These are phyloP conservation scores for Teratosphaeria nubilosa DNA, from an alignment of 2,329 filamentous ascomycete genomes.

Conservation along the genomic window DNA sequence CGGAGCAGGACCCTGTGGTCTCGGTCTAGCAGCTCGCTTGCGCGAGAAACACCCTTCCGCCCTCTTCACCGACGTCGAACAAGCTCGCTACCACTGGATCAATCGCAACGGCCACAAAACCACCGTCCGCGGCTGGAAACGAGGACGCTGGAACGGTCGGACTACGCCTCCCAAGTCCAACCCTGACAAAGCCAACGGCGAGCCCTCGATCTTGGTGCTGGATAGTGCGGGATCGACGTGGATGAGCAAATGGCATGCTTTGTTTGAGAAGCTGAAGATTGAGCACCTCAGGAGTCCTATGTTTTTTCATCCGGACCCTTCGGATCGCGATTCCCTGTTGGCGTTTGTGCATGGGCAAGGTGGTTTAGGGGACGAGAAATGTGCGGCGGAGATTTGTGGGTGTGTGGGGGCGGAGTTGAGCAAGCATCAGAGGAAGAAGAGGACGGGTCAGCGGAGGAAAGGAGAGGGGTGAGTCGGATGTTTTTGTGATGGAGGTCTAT, in stretches of 20 bases:
- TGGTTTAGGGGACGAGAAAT: slow-evolving; percentile 43
- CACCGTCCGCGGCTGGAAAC: slow-evolving; percentile 42
- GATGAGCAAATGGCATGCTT: slow-evolving; percentile 60
- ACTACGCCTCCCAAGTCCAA: slow-evolving; percentile 14
- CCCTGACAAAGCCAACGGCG: slow-evolving; percentile 3
- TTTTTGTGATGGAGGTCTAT: too few species aligned
- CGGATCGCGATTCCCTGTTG: slow-evolving; percentile 62
- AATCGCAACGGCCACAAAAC: slow-evolving; percentile 46
- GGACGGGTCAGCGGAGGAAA: slow-evolving; percentile 16
- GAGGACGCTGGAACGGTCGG: slow-evolving; percentile 31
- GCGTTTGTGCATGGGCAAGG: slow-evolving; percentile 55
- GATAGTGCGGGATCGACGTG: slow-evolving; percentile 55
- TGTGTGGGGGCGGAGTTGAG: slow-evolving; percentile 72
- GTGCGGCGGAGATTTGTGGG: slow-evolving; percentile 55
- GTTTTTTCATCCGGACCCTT: slow-evolving; percentile 73
- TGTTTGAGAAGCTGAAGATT: slow-evolving; percentile 61
- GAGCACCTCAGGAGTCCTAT: slow-evolving; percentile 65
- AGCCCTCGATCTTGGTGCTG: slow-evolving; percentile 49
- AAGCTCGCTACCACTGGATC: slow-evolving; percentile 72
- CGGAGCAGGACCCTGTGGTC: slow-evolving; percentile 64
- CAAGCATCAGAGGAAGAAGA: slow-evolving; percentile 65
- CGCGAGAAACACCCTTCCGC: slow-evolving; percentile 64
- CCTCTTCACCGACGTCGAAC: slow-evolving; percentile 74
- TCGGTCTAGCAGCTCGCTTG: slow-evolving; percentile 63
- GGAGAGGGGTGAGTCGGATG: background rate